Base-by-base conservation (phyloP, 164 flowering plant species). In the Malania oleifera region DNA sequence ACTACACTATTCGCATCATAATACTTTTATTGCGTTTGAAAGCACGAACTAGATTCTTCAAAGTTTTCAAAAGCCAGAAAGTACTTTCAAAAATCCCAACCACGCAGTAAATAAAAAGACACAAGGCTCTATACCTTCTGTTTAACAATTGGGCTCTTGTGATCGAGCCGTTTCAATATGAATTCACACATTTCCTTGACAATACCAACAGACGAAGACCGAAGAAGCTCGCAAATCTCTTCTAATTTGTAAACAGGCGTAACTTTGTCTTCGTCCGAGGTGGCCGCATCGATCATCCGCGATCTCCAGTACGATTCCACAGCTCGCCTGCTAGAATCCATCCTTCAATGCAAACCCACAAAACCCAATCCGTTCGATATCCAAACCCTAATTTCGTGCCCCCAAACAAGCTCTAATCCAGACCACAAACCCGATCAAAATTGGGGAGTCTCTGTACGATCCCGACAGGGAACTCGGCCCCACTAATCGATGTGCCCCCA, bases 251-350 rank as follows among this genome's bases (percentile, higher is more conserved):
- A 86, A 7, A 93, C 97, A 28, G 99, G 91, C 27, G 99, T 62
- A 40, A 93, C 92, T 70, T 93, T 93, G 59, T 90, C 95, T 60
- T 93, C 99, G 51, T 90, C 92, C 1, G 89, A 74, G 1, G 98
- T 91, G 5, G 83, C 98, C 1, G 62, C 89, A 62, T 91, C 98
- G 56, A 86, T 74, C 89, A 88, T 81, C 62, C 82, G 74, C 56
- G 92, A 90, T 68, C 99, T 83, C 99, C 99, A 90, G 68, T 93
- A 90, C 13, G 99, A 79, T 53, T 93, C 99, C 54, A 93, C 99
- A 17, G 97, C 99, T 72, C 95, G 78, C 62, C 99, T 78, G 77
- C 96, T 85, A 66, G 85, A 73, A 68, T 86, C 92, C 99, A 90
- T 90, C 27, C 34, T 57, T 46, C 45, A 27, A 38, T 13, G 22